Percentiles rank a stretch among this genome's conserved stretches.
Evolutionary conservation across 768 basidiomycete species (phyloP).

Genomic region (Podaxis mareebaensis): DNA sequence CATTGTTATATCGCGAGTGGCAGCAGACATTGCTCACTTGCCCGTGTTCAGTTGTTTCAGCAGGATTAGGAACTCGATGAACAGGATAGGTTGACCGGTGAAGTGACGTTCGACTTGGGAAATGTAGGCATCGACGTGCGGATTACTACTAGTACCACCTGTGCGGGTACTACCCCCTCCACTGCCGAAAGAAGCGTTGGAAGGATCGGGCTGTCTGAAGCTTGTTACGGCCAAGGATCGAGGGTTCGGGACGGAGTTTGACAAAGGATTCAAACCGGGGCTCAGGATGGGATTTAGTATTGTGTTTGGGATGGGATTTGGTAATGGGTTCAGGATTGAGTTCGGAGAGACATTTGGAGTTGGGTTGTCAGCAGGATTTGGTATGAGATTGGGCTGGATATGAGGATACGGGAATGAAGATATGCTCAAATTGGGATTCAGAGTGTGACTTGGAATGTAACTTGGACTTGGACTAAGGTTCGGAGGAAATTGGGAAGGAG

Average conservation of each 20-base stretch:
- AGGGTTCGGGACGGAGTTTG: neutral
- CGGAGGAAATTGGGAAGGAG: neutral
- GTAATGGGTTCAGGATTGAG: neutral
- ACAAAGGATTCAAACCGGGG: neutral
- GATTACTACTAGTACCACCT: neutral
- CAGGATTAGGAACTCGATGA: neutral
- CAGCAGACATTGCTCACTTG: neutral
- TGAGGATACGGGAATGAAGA: neutral
- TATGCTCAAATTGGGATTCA: neutral
- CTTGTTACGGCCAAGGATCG: neutral
- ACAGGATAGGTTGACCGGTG: neutral
- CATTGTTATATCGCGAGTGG: neutral
- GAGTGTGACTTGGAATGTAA: neutral
- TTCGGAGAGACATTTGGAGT: neutral
- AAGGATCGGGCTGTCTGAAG: neutral
- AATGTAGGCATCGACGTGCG: neutral
- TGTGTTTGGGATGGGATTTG: neutral
- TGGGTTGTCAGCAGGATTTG: neutral
- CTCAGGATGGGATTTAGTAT: neutral
- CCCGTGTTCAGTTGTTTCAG: neutral
- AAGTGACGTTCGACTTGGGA: neutral
- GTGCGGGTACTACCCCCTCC: neutral
- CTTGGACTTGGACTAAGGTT: neutral
- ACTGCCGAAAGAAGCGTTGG: neutral
- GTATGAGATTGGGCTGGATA: neutral